These are phyloP conservation scores for Didymella arachidicola DNA, from an alignment of 2,329 filamentous ascomycete species.

Conservation along the genomic window DNA sequence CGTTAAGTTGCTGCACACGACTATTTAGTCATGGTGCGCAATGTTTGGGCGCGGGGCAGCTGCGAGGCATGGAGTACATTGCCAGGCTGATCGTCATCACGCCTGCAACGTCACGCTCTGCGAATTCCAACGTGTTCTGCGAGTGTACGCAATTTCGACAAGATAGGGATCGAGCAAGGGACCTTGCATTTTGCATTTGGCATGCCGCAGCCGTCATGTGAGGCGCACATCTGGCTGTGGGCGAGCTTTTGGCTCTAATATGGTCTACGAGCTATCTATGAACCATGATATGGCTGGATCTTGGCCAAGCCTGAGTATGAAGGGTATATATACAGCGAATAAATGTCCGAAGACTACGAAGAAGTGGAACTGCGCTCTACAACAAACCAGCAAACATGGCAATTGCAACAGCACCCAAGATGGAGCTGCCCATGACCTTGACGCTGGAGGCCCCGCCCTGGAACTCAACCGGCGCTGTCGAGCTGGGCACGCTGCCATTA, in stretches of 20 bases:
- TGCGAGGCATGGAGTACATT: conserved; percentile 1
- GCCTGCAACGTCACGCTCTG: neutral
- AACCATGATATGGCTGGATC: conserved; percentile 15
- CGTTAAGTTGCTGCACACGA: conserved; percentile 35
- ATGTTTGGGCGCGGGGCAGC: conserved; percentile 28
- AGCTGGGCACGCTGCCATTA: conserved; percentile 32
- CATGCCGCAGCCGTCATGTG: conserved; percentile 9
- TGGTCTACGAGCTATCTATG: conserved; percentile 20
- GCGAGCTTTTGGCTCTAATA: conserved; percentile 5
- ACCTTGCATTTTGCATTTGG: neutral
- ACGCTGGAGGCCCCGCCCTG: conserved; percentile 33
- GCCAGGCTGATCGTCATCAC: conserved; percentile 10
- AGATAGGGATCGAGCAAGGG: neutral
- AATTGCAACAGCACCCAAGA: conserved; percentile 31
- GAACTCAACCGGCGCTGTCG: conserved; percentile 32
- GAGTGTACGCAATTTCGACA: neutral
- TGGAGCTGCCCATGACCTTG: conserved; percentile 26
- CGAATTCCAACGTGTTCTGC: neutral
- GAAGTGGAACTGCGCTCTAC: conserved; percentile 23
- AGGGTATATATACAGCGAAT: conserved; percentile 28
- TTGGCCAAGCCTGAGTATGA: conserved; percentile 19
- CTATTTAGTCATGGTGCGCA: conserved; percentile 29
- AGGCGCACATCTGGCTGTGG: neutral
- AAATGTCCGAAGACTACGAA: conserved; percentile 16
- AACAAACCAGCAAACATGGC: conserved; percentile 32